Evolutionary conservation across 805 yeast species (phyloP).

Genomic region (Lipomyces lipofer): DNA sequence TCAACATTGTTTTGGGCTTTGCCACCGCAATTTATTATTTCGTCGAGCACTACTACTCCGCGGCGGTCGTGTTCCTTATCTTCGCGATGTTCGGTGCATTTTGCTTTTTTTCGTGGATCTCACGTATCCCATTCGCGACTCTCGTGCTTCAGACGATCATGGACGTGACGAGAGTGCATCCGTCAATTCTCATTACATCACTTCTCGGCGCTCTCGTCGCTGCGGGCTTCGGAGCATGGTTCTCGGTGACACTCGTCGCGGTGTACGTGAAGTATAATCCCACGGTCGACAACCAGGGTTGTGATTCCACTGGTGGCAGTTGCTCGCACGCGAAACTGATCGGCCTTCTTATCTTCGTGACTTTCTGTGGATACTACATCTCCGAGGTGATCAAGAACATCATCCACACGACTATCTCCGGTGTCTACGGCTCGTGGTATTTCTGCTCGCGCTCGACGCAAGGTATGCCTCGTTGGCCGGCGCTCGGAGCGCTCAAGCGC

Average conservation of each 20-base stretch:
- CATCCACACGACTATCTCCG: conserved; percentile 78
- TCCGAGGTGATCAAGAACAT: conserved; percentile 80
- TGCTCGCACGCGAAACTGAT: conserved; percentile 62
- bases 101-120: conserved; percentile 71
- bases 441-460: conserved; percentile 73
- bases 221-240: conserved; percentile 64
- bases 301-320: conserved; percentile 49
- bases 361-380: conserved; percentile 80
- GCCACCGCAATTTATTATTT: conserved; percentile 78
- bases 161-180: conserved; percentile 71
- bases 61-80: conserved; percentile 71
- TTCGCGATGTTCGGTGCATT: conserved; percentile 65
- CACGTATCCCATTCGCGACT: conserved; percentile 72
- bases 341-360: conserved; percentile 69
- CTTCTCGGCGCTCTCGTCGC: conserved; percentile 59
- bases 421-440: conserved; percentile 90
- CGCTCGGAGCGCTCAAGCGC: conserved; percentile 74
- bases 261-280: conserved; percentile 77
- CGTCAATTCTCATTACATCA: conserved; percentile 65
- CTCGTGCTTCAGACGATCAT: conserved; percentile 69
- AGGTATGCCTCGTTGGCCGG: conserved; percentile 78
- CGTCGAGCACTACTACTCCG: conserved; percentile 68
- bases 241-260: conserved; percentile 68
- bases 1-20: conserved; percentile 66
- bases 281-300: conserved; percentile 50